Percentiles rank a stretch among this genome's conserved stretches.
Conservation (phyloP, 2,329 filamentous ascomycete genomes). For the Aspergillus tanneri region DNA sequence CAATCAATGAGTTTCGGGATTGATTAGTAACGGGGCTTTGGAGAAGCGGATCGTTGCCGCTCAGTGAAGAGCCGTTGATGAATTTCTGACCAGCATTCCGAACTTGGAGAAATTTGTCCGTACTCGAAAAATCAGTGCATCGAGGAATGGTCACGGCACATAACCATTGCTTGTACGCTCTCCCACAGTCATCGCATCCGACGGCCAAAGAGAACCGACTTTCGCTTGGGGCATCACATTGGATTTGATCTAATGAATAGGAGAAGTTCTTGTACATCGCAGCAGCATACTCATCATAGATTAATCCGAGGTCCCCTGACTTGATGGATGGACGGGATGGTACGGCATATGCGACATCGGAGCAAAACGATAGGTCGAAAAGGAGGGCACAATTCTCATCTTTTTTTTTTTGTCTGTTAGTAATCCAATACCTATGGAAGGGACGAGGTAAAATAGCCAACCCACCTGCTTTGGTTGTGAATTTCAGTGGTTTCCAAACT, state of each 20-base stretch:
- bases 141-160: slow-evolving; percentile 90
- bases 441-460: slow-evolving; percentile 9
- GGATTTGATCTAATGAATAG: slow-evolving; percentile 77
- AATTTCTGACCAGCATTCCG: slow-evolving; percentile 73
- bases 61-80: slow-evolving; percentile 63
- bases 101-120: slow-evolving; percentile 57
- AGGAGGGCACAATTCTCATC: slow-evolving; percentile 83
- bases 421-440: neutral
- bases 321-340: slow-evolving; percentile 73
- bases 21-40: slow-evolving; percentile 48
- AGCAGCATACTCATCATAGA: slow-evolving; percentile 76
- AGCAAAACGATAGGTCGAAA: slow-evolving; percentile 84
- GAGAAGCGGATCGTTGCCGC: slow-evolving; percentile 36
- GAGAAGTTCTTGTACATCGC: slow-evolving; percentile 73
- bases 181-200: slow-evolving; percentile 71
- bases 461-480: slow-evolving; percentile 74
- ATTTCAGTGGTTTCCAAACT: slow-evolving; percentile 70
- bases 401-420: slow-evolving; percentile 26
- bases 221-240: slow-evolving; percentile 73
- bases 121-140: slow-evolving; percentile 75
- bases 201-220: slow-evolving; percentile 79
- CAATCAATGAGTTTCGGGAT: slow-evolving; percentile 72
- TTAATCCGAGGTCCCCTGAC: slow-evolving; percentile 59
- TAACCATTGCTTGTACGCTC: slow-evolving; percentile 90
- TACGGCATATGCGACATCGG: slow-evolving; percentile 85